A percentile compares a stretch with the other conserved stretches of the same genome.
Conservation (phyloP, 805 yeast species). For the Kodamaea leandrae region DNA sequence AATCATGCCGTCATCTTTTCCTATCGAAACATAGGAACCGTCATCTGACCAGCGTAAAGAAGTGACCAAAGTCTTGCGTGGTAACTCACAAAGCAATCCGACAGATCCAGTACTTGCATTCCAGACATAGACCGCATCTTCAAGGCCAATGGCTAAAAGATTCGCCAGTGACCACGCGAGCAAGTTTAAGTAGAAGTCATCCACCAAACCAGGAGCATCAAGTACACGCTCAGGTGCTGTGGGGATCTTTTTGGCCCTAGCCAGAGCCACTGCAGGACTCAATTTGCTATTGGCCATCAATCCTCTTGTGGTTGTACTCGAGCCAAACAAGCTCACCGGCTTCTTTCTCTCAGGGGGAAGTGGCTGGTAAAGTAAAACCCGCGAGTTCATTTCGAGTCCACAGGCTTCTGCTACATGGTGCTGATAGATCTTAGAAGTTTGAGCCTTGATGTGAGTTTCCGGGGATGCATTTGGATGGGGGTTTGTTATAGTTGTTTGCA, state of each 20-base stretch:
- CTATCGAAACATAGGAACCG: slow-evolving; percentile 81
- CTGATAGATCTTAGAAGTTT: slow-evolving; percentile 59
- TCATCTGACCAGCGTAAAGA: slow-evolving; percentile 91
- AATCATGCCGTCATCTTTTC: slow-evolving; percentile 75
- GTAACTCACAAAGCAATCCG: slow-evolving; percentile 56
- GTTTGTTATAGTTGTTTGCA: slow-evolving; percentile 28
- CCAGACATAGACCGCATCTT: slow-evolving; percentile 84
- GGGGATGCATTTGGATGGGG: slow-evolving; percentile 51
- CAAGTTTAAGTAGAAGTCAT: slow-evolving; percentile 87
- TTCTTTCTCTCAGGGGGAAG: slow-evolving; percentile 64
- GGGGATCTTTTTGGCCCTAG: slow-evolving; percentile 74
- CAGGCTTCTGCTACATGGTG: slow-evolving; percentile 92
- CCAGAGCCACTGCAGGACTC: slow-evolving; percentile 54
- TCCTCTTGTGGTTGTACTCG: slow-evolving; percentile 14
- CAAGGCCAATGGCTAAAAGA: slow-evolving; percentile 84
- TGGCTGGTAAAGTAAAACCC: slow-evolving; percentile 86
- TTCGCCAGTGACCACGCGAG: slow-evolving; percentile 85
- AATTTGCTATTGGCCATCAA: slow-evolving; percentile 21
- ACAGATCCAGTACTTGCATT: slow-evolving; percentile 83
- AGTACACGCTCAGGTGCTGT: slow-evolving; percentile 88
- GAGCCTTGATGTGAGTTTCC: slow-evolving; percentile 52
- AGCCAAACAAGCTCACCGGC: slow-evolving; percentile 33
- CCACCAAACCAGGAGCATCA: slow-evolving; percentile 93
- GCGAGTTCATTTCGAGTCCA: slow-evolving; percentile 77
- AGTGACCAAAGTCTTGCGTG: slow-evolving; percentile 50